Evolutionary conservation across 2,329 filamentous ascomycete species (phyloP).

Genomic region (Sarocladiaceae sp.): DNA sequence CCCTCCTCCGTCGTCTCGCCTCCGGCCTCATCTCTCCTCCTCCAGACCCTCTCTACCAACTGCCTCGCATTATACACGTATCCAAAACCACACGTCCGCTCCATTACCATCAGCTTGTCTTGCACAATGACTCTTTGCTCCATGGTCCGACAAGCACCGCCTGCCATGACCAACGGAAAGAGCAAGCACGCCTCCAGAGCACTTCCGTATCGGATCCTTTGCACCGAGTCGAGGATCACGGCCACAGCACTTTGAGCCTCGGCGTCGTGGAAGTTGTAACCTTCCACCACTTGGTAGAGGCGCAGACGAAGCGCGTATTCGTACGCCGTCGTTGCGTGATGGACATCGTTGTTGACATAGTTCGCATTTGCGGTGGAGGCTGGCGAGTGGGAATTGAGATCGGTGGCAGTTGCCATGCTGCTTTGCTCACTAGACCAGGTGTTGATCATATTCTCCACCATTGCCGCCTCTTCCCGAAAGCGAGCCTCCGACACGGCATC

Average conservation of each 20-base stretch:
- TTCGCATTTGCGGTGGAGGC: too few species aligned
- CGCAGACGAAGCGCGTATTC: conserved; percentile 34
- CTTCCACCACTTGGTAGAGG: conserved; percentile 36
- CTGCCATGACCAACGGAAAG: conserved; percentile 35
- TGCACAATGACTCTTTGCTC: conserved; percentile 32
- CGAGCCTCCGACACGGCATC: conserved; percentile 22
- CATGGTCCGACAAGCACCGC: conserved; percentile 27
- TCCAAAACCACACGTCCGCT: conserved; percentile 34
- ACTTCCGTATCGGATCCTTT: conserved; percentile 34
- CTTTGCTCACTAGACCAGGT: conserved; percentile 26
- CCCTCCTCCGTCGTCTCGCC: conserved; percentile 21
- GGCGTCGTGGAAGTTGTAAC: conserved; percentile 30
- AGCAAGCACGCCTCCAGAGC: conserved; percentile 33
- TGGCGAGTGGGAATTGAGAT: not conserved
- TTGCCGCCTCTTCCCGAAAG: conserved; percentile 22
- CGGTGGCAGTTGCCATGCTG: not conserved
- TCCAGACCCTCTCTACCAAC: conserved; percentile 34
- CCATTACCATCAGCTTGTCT: conserved; percentile 36
- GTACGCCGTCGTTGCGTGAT: conserved; percentile 30
- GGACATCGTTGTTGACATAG: conserved; percentile 18
- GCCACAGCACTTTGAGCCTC: conserved; percentile 24
- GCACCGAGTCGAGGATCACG: conserved; percentile 28
- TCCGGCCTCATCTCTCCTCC: conserved; percentile 21
- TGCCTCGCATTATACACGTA: conserved; percentile 34
- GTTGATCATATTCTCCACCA: conserved; percentile 29